Base-by-base conservation (phyloP, 148 eudicot species). In the Persicaria tinctoria region DNA sequence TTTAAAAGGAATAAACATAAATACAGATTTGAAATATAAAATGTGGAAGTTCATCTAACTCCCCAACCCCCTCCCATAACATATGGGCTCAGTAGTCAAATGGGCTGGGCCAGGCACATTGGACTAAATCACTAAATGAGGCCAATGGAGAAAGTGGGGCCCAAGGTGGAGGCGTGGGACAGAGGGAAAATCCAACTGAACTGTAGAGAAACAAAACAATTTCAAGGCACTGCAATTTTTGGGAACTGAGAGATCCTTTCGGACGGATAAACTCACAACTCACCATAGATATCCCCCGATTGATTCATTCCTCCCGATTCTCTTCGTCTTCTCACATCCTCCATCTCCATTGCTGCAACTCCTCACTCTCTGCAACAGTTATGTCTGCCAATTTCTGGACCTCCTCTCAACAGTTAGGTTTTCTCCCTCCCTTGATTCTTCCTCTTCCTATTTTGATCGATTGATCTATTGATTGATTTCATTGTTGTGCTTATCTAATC, bases 351-450 rank as follows among this genome's bases (percentile, higher is more conserved):
- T 44, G 6, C 70, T 16, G 70, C 17, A 46, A 32, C 12, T 11
- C 27, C 12, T 6, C 0, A 6, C 18, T 20, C 18, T 38, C 38
- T 60, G 18, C 57, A 18, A 23, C 82, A 16, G 79, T 27, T 71
- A 93, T 93, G 98, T 97, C 98, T 74, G 89, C 98, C 74, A 91
- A 93, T 84, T 93, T 93, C 91, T 93, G 98, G 98, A 86, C 92
- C 23, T 94, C 98, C 27, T 81, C 98, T 45, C 98, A 94, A 81
- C 88, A 79, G 98, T 95, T 69, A 81, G 84, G 79, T 64, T 17
- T 4, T 27, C 20, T 56, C 51, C 6, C 20, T 56, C 51, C 6
- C 80, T 54, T 10, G 4, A 44, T 44, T 46, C 41, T 8, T 60
- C 23, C 16, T 32, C 4, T 64, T 32, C 41, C 41, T 32, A 32